Percentiles rank a stretch among this genome's conserved stretches.
Evolutionary conservation across 805 yeast species (phyloP).

Genomic region (Ogataea siamensis): DNA sequence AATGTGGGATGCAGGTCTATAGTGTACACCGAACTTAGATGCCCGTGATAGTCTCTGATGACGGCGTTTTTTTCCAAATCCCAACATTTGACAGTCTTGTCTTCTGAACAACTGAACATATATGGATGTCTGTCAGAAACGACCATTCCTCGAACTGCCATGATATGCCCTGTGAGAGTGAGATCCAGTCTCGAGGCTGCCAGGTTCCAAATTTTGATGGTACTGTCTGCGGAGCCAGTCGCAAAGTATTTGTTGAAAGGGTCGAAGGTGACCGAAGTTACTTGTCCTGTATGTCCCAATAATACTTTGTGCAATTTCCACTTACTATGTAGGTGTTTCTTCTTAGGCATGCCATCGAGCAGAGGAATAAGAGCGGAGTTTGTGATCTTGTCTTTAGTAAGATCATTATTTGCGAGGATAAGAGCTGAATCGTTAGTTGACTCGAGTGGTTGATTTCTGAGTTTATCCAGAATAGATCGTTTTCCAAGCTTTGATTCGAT

Average conservation of each 20-base stretch:
- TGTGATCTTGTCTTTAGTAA: constrained; percentile 18
- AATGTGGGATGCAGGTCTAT: constrained; percentile 84
- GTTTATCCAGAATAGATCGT: constrained; percentile 7
- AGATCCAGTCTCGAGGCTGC: constrained; percentile 67
- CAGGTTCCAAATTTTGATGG: constrained; percentile 89
- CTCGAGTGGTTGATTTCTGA: constrained; percentile 5
- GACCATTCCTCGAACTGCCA: constrained; percentile 79
- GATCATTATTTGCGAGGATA: constrained; percentile 13
- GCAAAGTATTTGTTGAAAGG: constrained; percentile 90
- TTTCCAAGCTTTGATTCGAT: constrained; percentile 5
- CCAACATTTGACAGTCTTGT: constrained; percentile 92
- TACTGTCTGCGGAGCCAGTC: constrained; percentile 85
- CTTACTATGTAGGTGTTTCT: constrained; percentile 47
- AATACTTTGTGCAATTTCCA: constrained; percentile 76
- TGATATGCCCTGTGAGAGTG: constrained; percentile 84
- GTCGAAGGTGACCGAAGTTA: constrained; percentile 75
- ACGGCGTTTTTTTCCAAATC: constrained; percentile 85
- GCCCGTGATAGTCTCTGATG: constrained; percentile 90
- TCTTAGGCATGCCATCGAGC: constrained; percentile 14
- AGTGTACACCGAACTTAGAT: constrained; percentile 83
- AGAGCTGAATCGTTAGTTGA: constrained; percentile 3
- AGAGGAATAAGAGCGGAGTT: constrained; percentile 26
- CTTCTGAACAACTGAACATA: constrained; percentile 89
- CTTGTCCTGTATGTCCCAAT: constrained; percentile 93
- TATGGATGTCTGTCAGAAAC: constrained; percentile 80